phyloP scores from a whole-genome alignment of 768 basidiomycete genomes.

The Tephrocybe sp. region DNA sequence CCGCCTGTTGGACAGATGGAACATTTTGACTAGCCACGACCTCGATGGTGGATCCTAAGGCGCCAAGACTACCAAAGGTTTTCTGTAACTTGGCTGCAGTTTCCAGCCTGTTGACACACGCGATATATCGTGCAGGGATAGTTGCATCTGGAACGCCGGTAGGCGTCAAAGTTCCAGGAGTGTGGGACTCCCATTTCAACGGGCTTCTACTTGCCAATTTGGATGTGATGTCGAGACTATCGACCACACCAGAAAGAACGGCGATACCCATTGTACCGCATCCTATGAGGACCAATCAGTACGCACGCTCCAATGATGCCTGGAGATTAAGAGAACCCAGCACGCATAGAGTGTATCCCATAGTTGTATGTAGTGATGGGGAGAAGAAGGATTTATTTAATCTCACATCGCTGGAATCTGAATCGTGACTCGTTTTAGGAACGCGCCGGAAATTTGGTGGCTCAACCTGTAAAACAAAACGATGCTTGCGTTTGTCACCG shows the following conservation, averaged over 20 bases:
- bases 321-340: slow-evolving; percentile 51
- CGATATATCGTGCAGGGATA: slow-evolving; percentile 77
- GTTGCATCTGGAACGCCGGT: slow-evolving; percentile 61
- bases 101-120: slow-evolving; percentile 82
- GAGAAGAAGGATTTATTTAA: slow-evolving; percentile 11
- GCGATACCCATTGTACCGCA: slow-evolving; percentile 99
- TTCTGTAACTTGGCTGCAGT: slow-evolving; percentile 65
- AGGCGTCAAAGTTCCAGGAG: slow-evolving; percentile 75
- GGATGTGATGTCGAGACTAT: slow-evolving; percentile 62
- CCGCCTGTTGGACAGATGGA: slow-evolving; percentile 65
- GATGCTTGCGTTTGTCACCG: slow-evolving; percentile 73
- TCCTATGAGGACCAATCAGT: slow-evolving; percentile 47
- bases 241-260: slow-evolving; percentile 88
- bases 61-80: slow-evolving; percentile 59
- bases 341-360: slow-evolving; percentile 94
- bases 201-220: slow-evolving; percentile 21
- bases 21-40: slow-evolving; percentile 72
- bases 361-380: slow-evolving; percentile 28
- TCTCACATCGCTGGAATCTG: slow-evolving; percentile 6
- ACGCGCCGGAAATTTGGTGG: slow-evolving; percentile 15
- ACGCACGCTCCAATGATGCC: slow-evolving; percentile 5
- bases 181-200: slow-evolving; percentile 44
- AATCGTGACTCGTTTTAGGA: slow-evolving; percentile 19
- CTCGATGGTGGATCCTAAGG: slow-evolving; percentile 66
- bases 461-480: slow-evolving; percentile 7